Conservation (phyloP, 2,329 filamentous ascomycete species). For the Herpomyces periplanetae region DNA sequence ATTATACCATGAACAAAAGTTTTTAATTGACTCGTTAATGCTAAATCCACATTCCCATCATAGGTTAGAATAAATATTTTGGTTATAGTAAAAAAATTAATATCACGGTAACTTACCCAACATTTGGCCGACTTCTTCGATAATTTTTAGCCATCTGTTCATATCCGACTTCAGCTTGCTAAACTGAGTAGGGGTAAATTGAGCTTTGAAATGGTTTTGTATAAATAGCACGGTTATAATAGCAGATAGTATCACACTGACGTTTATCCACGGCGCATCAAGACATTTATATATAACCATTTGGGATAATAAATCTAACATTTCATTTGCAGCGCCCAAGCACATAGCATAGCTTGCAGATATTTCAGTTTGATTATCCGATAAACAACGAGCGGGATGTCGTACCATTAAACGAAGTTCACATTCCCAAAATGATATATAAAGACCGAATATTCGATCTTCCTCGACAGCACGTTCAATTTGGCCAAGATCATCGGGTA, state of each 20-base stretch:
- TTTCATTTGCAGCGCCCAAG: conserved; percentile 20
- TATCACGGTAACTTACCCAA: conserved; percentile 15
- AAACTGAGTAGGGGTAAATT: conserved; percentile 17
- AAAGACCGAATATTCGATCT: conserved; percentile 11
- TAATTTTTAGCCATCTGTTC: conserved; percentile 23
- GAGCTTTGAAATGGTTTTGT: conserved; percentile 22
- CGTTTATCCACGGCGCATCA: conserved; percentile 39
- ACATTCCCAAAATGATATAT: conserved; percentile 12
- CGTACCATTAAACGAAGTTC: conserved; percentile 13
- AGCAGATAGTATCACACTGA: conserved; percentile 27
- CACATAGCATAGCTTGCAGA: conserved; percentile 16
- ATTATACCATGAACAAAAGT: too few relatives aligned
- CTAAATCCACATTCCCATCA: too few relatives aligned
- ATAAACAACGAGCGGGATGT: conserved; percentile 13
- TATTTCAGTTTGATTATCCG: conserved; percentile 17
- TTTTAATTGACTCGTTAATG: too few relatives aligned
- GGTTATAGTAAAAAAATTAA: conserved; percentile 1
- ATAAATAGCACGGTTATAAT: conserved; percentile 31
- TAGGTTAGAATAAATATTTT: background rate
- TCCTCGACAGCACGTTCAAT: conserved; percentile 10
- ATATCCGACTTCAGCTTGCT: conserved; percentile 22
- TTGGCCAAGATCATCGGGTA: conserved; percentile 20
- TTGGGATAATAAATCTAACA: conserved; percentile 18
- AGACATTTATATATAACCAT: conserved; percentile 23
- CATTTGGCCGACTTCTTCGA: conserved; percentile 22